Conservation (phyloP, 345 rosid genomes). For the Raphanus sativus region DNA sequence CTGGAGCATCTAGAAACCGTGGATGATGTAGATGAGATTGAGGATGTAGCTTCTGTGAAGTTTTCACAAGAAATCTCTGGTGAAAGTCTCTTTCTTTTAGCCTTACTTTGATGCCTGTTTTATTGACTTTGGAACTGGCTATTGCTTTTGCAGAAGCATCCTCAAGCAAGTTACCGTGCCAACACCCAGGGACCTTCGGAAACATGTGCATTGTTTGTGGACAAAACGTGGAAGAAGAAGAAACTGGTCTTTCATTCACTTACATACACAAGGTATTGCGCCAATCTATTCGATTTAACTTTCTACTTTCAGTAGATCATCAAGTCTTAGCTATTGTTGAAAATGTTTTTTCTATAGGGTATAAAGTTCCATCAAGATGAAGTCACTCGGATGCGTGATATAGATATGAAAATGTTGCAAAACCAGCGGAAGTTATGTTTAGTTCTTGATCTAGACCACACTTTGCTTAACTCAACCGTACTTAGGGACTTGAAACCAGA, state of each 20-base stretch:
- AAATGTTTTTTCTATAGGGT: conserved; percentile 46
- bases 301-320: not conserved
- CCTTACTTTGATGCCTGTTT: too few species aligned
- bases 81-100: conserved; percentile 25
- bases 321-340: not conserved
- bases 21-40: conserved; percentile 40
- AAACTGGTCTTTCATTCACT: conserved; percentile 67
- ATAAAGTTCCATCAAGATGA: conserved; percentile 73
- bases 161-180: conserved; percentile 44
- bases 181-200: conserved; percentile 80
- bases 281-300: not conserved
- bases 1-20: conserved; percentile 43
- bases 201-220: conserved; percentile 74
- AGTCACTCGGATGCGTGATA: conserved; percentile 56
- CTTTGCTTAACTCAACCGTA: conserved; percentile 78
- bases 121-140: not conserved
- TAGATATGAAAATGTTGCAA: conserved; percentile 58
- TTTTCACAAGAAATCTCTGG: conserved; percentile 39
- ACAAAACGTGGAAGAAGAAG: conserved; percentile 59
- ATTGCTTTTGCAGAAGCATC: conserved; percentile 49
- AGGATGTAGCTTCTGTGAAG: conserved; percentile 40
- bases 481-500: conserved; percentile 56
- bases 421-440: conserved; percentile 63
- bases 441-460: conserved; percentile 92
- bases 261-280: conserved; percentile 72